Conservation (phyloP, 225 moss, liverwort and hornwort genomes). For the Bryum argenteum region DNA sequence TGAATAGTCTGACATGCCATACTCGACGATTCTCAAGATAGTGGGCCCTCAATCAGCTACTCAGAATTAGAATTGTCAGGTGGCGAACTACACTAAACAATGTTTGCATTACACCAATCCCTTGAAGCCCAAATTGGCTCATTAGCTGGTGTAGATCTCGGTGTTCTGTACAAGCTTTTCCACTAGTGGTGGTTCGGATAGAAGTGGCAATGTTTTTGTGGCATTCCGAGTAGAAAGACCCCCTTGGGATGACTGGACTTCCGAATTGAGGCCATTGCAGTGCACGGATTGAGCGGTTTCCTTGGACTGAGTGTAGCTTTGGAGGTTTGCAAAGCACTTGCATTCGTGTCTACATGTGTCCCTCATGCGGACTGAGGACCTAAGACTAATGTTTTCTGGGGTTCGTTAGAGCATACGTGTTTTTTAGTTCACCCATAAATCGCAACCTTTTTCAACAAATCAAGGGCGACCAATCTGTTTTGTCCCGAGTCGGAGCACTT, state of each 20-base stretch:
- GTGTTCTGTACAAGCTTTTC: no score
- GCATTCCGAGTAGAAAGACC: not conserved
- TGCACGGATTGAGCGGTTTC: not conserved
- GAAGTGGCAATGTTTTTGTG: not conserved
- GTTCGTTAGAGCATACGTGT: constrained; percentile 78
- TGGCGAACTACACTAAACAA: no score
- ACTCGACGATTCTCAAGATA: no score
- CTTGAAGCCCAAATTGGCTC: no score
- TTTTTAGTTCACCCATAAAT: constrained; percentile 80
- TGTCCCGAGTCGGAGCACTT: constrained; percentile 83
- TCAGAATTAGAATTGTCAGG: no score
- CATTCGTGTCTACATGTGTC: constrained; percentile 15
- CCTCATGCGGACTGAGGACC: constrained; percentile 18
- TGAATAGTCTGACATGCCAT: no score
- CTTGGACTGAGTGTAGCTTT: constrained; percentile 7
- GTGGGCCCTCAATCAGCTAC: no score
- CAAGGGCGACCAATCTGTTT: constrained; percentile 75
- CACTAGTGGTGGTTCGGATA: not conserved
- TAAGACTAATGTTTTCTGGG: constrained; percentile 22
- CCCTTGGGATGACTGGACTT: not conserved
- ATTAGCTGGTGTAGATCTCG: no score
- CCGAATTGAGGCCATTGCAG: not conserved
- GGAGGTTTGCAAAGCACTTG: constrained; percentile 19
- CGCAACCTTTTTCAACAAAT: constrained; percentile 78
- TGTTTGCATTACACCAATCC: no score